These are phyloP conservation scores for Platanus orientalis DNA, from an alignment of 164 flowering plant species.

Conservation along the genomic window DNA sequence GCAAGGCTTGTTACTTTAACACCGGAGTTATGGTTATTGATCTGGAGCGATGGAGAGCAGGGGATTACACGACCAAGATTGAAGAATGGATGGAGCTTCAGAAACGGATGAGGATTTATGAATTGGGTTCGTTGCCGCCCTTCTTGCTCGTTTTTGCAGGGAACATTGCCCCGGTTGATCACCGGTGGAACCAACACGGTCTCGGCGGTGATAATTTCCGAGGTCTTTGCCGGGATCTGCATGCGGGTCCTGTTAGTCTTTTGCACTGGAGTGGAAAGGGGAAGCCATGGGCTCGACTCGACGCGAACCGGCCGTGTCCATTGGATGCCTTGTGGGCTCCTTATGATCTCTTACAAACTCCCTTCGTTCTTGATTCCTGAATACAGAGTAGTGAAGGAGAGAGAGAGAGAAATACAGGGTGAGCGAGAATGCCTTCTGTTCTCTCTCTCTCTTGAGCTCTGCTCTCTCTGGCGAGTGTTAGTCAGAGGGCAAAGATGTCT, in stretches of 20 bases:
- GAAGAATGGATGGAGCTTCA: constrained; percentile 96
- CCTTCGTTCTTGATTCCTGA: constrained; percentile 39
- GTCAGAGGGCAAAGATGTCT: background rate
- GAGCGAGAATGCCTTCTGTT: background rate
- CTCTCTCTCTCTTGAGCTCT: no score
- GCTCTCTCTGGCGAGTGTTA: background rate
- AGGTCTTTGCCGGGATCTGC: constrained; percentile 78
- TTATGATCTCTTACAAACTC: constrained; percentile 63
- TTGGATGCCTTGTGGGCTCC: constrained; percentile 94
- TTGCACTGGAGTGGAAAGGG: constrained; percentile 98
- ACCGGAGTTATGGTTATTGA: constrained; percentile 95
- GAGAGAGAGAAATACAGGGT: background rate
- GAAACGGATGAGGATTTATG: constrained; percentile 86
- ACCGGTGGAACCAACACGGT: constrained; percentile 95
- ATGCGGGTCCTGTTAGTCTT: constrained; percentile 88
- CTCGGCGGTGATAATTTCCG: constrained; percentile 79
- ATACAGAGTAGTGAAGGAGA: background rate
- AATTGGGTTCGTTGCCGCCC: constrained; percentile 85
- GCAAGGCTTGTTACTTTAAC: constrained; percentile 82
- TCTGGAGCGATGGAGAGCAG: constrained; percentile 59
- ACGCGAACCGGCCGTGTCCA: constrained; percentile 72
- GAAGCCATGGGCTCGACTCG: constrained; percentile 86
- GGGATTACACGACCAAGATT: constrained; percentile 61
- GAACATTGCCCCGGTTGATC: constrained; percentile 69
- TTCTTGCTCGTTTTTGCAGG: constrained; percentile 92